Percentiles rank a stretch among this genome's conserved stretches.
Conservation (phyloP, 176 grass and related monocot genomes). For the Carex cristatella region DNA sequence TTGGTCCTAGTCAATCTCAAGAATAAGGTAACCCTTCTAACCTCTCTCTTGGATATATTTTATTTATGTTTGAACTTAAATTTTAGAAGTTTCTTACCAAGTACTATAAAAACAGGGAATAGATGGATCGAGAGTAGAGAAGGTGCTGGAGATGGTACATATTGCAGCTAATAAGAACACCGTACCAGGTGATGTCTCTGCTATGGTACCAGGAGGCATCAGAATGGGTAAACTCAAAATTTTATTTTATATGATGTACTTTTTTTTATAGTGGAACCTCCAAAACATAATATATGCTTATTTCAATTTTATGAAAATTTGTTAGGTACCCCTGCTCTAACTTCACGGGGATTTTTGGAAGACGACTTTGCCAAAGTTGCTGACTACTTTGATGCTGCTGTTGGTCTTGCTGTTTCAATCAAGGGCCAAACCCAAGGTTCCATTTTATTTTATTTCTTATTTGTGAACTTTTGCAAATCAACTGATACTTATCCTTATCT, state of each 20-base stretch:
- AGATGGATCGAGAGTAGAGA: constrained; percentile 96
- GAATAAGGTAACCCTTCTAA: constrained; percentile 53
- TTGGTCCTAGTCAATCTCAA: constrained; percentile 99
- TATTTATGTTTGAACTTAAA: neutral
- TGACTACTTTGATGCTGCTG: constrained; percentile 76
- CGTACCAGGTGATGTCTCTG: constrained; percentile 96
- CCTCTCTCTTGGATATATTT: neutral
- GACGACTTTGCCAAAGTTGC: constrained; percentile 97
- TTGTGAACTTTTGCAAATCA: neutral
- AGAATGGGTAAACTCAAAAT: constrained; percentile 74
- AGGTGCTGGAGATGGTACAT: constrained; percentile 85
- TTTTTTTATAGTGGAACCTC: neutral
- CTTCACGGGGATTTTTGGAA: constrained; percentile 95
- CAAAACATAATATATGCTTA: neutral
- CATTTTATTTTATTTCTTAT: constrained; percentile 1
- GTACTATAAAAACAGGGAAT: constrained; percentile 51
- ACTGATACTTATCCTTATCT: neutral
- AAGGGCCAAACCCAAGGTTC: constrained; percentile 76
- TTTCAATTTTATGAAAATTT: neutral
- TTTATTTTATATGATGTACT: neutral
- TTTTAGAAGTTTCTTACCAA: constrained; percentile 5
- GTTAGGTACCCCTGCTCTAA: constrained; percentile 91
- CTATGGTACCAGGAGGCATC: constrained; percentile 99
- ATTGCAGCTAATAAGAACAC: constrained; percentile 99
- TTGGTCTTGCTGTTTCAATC: constrained; percentile 69